Evolutionary conservation across 1,284 basidiomycete species (phyloP).

Genomic region (Ustilago shanxiensis): DNA sequence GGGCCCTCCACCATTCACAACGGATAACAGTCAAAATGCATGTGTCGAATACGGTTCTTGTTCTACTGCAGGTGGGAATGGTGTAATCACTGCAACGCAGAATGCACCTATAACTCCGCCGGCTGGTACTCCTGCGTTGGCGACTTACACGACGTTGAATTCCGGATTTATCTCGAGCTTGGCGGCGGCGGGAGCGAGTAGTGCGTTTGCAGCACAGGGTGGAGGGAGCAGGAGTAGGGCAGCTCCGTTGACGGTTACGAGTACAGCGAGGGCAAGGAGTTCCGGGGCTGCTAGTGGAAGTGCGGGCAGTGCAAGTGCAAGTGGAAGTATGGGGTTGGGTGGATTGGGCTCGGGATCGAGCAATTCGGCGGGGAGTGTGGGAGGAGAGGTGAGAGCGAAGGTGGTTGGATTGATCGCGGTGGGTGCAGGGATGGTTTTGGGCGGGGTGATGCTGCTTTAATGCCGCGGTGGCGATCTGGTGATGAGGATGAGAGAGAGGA

Average conservation of each 20-base stretch:
- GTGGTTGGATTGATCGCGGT: not conserved
- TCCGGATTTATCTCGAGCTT: conserved; percentile 25
- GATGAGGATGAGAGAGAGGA: too few relatives aligned
- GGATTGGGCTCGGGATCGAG: not conserved
- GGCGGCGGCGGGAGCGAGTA: conserved; percentile 35
- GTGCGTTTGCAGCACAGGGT: conserved; percentile 19
- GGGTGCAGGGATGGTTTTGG: conserved; percentile 1
- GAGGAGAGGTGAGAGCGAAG: not conserved
- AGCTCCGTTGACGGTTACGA: not conserved
- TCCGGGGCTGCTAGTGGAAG: not conserved
- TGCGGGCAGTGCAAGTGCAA: not conserved
- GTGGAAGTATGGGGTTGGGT: not conserved
- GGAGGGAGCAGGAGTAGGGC: conserved; percentile 14
- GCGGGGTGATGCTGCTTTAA: not conserved
- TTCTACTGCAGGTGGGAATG: conserved; percentile 21
- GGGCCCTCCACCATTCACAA: conserved; percentile 26
- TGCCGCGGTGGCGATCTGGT: too few relatives aligned
- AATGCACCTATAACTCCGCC: conserved; percentile 39
- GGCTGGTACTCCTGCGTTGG: conserved; percentile 36
- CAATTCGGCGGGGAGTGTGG: not conserved
- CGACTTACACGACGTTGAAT: conserved; percentile 31
- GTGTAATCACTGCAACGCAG: conserved; percentile 28
- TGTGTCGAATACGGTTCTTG: conserved; percentile 45
- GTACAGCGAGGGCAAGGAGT: conserved; percentile 12
- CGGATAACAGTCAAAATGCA: conserved; percentile 33